Base-by-base conservation (phyloP, 2,329 filamentous ascomycete species). In the Colletotrichum tamarilloi region DNA sequence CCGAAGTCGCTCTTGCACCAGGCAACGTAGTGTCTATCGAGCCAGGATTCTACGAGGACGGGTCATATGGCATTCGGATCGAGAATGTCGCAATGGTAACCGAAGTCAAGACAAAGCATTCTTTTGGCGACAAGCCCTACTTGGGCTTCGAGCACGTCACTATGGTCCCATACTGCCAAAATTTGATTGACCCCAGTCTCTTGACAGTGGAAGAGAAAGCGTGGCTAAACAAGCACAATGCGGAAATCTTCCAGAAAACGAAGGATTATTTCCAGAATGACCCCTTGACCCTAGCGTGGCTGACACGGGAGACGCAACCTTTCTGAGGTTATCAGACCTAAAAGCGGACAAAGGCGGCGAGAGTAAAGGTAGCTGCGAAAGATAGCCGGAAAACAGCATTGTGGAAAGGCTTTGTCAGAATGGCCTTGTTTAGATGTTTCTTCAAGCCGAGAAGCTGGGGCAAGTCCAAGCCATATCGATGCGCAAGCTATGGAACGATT, bases 11-110 rank as follows among this genome's bases (percentile, higher is more conserved):
- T 0, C 88, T 99, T 35, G 91, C 94, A 0, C 88, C 94, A n/a
- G 97, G 97, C 57, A 98, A 99, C 78, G 96, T 99, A 53, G 91
- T 98, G 66, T 98, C 96, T 1, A 95, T 98, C 79, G 95, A 99
- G 83, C 97, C 97, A 1, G 97, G 97, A 35, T 99, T 95, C 85
- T 99, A 99, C 81, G 95, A 98, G 82, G 97, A 99, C 78, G 96
- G 95, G 60, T 91, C 92, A 52, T 99, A 97, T 79, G 97, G 97
- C 22, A 97, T 99, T 77, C 93, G 97, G 22, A 98, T 98, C 79
- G 97, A 99, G 84, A 99, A 99, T 81, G 92, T 99, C 78, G 91
- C 97, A 76, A 93, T 98, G 87, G 95, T 97, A 35, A 93, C 90
- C 76, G 95, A 98, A 81, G 92, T 93, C n/a, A 87, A 95, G 83